Evolutionary conservation across 1,284 basidiomycete genomes (phyloP), one percentile per base, ranked within the genome.

Genomic region (Heterobasidion irregulare): DNA sequence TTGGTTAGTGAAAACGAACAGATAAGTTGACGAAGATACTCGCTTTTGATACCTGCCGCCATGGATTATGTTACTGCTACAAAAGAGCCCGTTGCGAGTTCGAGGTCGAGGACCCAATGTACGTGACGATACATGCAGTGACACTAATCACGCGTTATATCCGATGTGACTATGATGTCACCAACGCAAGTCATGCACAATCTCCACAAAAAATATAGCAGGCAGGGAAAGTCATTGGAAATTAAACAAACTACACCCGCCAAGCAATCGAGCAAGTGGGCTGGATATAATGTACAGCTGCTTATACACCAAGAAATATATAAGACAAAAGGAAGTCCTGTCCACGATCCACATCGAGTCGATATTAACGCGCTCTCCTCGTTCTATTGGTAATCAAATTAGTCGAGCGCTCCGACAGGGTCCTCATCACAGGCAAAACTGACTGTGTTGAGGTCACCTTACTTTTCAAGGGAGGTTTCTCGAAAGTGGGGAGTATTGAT

Each of bases 351-450:
- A 12, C 38, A 10, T 41, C 12, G 12, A 41, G 38, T 41, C n/a
- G 12, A 46, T 5, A 53, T 46, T 10, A 35, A 36, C 16, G 15
- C 36, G 36, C 34, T 33, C 58, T 50, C 50, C 54, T 53, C 53
- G 52, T 33, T 49, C 59, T 53, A 53, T 34, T 43, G 26, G 47
- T 55, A 43, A 61, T 54, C 36, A 70, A 58, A 59, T 72, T 72
- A 18, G 71, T 68, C 18, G 70, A 64, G 41, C 69, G 65, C 53
- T 72, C 71, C 2, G 65, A 70, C 45, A 72, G 62, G 1, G 69
- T 69, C 12, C 69, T 70, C 44, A 65, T 55, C 12, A 48, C 55
- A 5, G 59, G 59, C 7, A 61, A 41, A 26, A 16, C 47, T 26
- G 54, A 52, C 47, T 57, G 61, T 38, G 53, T 26, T 41, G 52